Evolutionary conservation across 306 rosid genomes (phyloP).

Genomic region (Vigna hirtella): DNA sequence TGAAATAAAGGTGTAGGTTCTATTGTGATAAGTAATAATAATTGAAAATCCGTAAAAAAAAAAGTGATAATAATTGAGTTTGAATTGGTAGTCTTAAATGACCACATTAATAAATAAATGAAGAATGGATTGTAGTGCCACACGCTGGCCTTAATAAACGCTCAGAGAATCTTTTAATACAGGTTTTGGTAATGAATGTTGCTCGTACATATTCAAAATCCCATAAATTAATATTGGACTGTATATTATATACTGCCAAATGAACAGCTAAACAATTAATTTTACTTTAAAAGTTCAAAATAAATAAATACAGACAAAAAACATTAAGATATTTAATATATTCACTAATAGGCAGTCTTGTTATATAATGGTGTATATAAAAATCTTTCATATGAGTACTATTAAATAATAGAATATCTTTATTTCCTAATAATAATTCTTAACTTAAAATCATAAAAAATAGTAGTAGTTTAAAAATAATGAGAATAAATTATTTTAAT

Average conservation of each 20-base stretch:
- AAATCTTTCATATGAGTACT: too few species aligned
- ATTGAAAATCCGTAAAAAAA: background rate
- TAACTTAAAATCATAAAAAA: too few species aligned
- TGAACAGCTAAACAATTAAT: background rate
- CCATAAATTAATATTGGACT: background rate
- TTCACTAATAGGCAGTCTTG: background rate
- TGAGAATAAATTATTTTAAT: too few species aligned
- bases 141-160: background rate
- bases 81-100: slow-evolving; percentile 3
- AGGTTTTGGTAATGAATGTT: background rate
- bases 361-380: background rate
- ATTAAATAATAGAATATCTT: too few species aligned
- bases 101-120: background rate
- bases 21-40: too few species aligned
- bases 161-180: slow-evolving; percentile 18
- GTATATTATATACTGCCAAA: background rate
- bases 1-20: background rate
- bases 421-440: too few species aligned
- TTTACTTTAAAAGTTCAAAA: too few species aligned
- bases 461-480: too few species aligned
- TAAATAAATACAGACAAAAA: too few species aligned
- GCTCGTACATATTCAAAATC: background rate
- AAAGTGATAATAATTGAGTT: background rate
- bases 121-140: slow-evolving; percentile 1
- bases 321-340: too few species aligned